Base-by-base conservation (phyloP, 257 asterid species). In the Echites panduratus region DNA sequence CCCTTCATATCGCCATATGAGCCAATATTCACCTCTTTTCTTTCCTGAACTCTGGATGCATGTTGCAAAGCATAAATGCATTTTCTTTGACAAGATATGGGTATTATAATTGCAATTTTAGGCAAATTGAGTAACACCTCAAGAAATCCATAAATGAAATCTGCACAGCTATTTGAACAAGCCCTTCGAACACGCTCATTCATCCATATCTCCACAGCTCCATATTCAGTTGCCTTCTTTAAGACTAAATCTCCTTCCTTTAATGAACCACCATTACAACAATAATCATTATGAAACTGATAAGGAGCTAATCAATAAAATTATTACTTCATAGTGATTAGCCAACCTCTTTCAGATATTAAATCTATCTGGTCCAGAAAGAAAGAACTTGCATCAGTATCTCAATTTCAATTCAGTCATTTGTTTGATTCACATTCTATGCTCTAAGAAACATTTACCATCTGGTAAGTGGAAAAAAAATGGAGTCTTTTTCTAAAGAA, bases 181-280 rank as follows among this genome's bases (percentile, higher is more conserved):
- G 99, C 98, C 83, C 99, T 87, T 50, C 98, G 80, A 41, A 82
- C 97, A 43, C 97, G 97, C 80, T 94, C 98, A 65, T 94, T 91
- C 99, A 94, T 94, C 99, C 99, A 94, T 85, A 94, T 90, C 93
- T 94, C 99, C 75, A 95, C 99, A 9, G 98, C 99, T 76, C 99
- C 99, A 81, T 85, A 91, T 82, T 94, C 99, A 35, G 98, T 84
- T 27, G 97, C 97, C 81, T 82, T 94, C 78, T 94, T 94, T 87
- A 94, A 61, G 63, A 92, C 99, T 80, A 92, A 67, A 65, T 88
- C 98, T 72, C 90, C 80, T 69, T 84, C 84, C 96, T 93, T 86
- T 45, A 38, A 19, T 52, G 26, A 70, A 83, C 74, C 68, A 76
- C 22, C 58, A 68, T 38, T 26, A 26, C n/a, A 73, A 45, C 70